Base-by-base conservation (phyloP, 805 yeast genomes). In the Starmerella gropengiesseri region DNA sequence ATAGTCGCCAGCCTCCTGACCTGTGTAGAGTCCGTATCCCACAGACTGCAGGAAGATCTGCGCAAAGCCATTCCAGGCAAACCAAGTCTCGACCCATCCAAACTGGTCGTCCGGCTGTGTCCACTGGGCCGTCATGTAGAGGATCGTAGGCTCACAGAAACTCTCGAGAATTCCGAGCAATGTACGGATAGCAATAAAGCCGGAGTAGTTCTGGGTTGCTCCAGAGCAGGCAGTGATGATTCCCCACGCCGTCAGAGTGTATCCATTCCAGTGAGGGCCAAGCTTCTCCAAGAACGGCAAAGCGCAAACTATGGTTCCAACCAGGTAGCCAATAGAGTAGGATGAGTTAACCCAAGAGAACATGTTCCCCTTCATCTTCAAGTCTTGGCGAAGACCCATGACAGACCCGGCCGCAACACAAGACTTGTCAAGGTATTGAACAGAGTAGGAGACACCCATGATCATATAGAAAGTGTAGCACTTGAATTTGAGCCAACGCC, bases 291-390 rank as follows among this genome's bases (percentile, higher is more conserved):
- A 54, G 5, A 67, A 33, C 40, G 61, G 55, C 7, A 70, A 65
- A 8, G 76, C 70, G 44, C 69, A 60, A 49, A 73, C 75, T 52
- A 74, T 75, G 8, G 4, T 8, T 9, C 29, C 37, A 22, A 61
- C 65, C 35, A 79, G 57, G 55, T 76, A 78, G 6, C 84, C 85
- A 31, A 78, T 54, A 53, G 73, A 75, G 50, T 75, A 75, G 7
- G 73, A 67, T 1, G 77, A 66, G n/a, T 75, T 71, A 19, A 69
- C 58, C 75, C 78, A 71, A 33, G 44, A 31, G 39, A 48, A 52
- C 31, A 37, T 37, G 17, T 27, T 30, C 3, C 39, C 39, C 25
- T 30, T 16, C 39, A 33, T 33, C 13, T 33, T 21, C 38, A 40
- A 18, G 13, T 40, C 43, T 18, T 40, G n/a, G 9, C 43, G 43